Percentiles rank a stretch among this genome's conserved stretches.
Conservation (phyloP, 2,329 filamentous ascomycete species). For the Trematosphaeria pertusa region DNA sequence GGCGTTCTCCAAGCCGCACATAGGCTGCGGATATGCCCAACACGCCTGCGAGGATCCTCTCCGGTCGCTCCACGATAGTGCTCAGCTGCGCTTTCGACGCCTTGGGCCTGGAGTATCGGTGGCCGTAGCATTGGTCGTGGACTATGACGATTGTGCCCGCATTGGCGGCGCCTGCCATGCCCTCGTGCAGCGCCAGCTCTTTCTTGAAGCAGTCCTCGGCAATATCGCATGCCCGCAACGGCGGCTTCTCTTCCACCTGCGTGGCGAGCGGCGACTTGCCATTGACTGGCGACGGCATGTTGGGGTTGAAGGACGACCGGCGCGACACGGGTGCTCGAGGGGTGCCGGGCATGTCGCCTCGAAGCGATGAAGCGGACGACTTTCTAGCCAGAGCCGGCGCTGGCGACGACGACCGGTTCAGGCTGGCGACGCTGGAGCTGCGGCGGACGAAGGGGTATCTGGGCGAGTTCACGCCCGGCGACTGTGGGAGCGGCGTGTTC, state of each 20-base stretch:
- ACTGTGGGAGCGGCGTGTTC: constrained; percentile 38
- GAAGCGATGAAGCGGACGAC: constrained; percentile 53
- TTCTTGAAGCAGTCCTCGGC: constrained; percentile 73
- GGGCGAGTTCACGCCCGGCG: constrained; percentile 37
- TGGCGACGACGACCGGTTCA: constrained; percentile 51
- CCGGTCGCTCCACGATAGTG: constrained; percentile 91
- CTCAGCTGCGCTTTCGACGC: constrained; percentile 73
- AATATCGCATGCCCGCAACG: constrained; percentile 62
- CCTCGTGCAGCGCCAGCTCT: constrained; percentile 71
- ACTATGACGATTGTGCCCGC: constrained; percentile 80
- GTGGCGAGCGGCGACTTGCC: constrained; percentile 50
- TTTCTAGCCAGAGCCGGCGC: constrained; percentile 52
- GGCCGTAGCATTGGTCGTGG: constrained; percentile 94
- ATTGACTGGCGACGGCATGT: constrained; percentile 46
- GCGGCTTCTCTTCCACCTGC: constrained; percentile 48
- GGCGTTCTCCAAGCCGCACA: constrained; percentile 83
- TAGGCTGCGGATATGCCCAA: constrained; percentile 87
- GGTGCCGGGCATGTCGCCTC: constrained; percentile 46
- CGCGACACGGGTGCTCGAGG: constrained; percentile 47
- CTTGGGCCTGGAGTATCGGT: constrained; percentile 85
- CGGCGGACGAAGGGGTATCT: constrained; percentile 41
- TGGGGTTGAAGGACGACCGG: constrained; percentile 54
- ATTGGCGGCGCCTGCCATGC: constrained; percentile 39
- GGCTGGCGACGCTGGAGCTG: constrained; percentile 52
- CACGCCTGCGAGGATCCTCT: constrained; percentile 83